Evolutionary conservation across 163 green algal genomes (phyloP).

Genomic region (Scenedesmus sp.): DNA sequence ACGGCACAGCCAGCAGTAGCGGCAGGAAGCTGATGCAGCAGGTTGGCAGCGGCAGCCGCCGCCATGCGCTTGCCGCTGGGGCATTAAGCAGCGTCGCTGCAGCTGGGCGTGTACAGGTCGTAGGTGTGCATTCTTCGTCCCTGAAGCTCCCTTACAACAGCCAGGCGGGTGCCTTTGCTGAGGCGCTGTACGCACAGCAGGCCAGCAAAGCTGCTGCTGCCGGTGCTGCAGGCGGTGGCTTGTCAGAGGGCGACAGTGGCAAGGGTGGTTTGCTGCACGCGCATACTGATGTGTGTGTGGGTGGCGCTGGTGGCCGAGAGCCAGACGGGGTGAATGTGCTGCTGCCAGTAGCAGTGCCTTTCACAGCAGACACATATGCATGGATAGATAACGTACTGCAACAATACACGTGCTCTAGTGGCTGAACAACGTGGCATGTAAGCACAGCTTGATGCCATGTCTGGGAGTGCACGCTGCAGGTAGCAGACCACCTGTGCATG

Average conservation of each 20-base stretch:
- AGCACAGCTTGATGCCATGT: not conserved
- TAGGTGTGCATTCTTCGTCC: not conserved
- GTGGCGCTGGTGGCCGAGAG: constrained; percentile 1
- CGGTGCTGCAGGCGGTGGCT: not conserved
- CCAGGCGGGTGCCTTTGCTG: constrained; percentile 5
- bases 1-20: not conserved
- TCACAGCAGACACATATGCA: constrained; percentile 23
- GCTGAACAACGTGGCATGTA: not conserved
- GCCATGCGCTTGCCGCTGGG: too few relatives aligned
- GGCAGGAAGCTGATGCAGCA: constrained; percentile 9
- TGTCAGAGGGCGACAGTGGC: not conserved
- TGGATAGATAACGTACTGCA: constrained; percentile 20
- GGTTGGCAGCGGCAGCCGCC: not conserved
- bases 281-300: not conserved
- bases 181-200: not conserved
- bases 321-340: not conserved
- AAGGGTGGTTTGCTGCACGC: too few relatives aligned
- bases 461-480: too few relatives aligned
- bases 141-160: not conserved
- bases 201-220: not conserved
- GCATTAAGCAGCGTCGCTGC: too few relatives aligned
- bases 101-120: not conserved
- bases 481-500: too few relatives aligned
- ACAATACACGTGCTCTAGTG: not conserved
- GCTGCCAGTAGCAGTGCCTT: constrained; percentile 45